These are phyloP conservation scores for Phytophthora kernoviae DNA, from an alignment of 352 stramenopile genomes.

Conservation along the genomic window DNA sequence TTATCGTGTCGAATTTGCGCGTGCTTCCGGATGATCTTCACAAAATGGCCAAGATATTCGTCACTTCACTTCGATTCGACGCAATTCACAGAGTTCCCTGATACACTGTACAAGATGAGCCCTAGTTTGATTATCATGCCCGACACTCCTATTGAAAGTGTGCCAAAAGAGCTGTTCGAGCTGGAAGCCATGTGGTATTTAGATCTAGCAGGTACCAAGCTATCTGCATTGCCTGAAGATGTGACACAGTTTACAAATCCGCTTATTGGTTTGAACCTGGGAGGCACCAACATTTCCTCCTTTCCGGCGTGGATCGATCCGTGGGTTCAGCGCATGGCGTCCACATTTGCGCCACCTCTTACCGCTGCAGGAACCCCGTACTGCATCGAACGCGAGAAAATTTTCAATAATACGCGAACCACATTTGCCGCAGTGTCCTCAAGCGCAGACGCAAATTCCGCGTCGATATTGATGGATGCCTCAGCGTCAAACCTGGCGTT, in stretches of 20 bases:
- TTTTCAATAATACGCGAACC: slow-evolving; percentile 15
- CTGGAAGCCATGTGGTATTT: slow-evolving; percentile 31
- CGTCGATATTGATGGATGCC: slow-evolving; percentile 21
- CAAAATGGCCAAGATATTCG: slow-evolving; percentile 32
- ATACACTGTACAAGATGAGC: slow-evolving; percentile 21
- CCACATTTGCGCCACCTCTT: slow-evolving; percentile 9
- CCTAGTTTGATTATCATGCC: slow-evolving; percentile 24
- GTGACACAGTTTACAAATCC: slow-evolving; percentile 17
- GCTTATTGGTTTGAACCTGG: slow-evolving; percentile 28
- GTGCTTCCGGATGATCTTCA: slow-evolving; percentile 32
- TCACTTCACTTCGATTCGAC: slow-evolving; percentile 28
- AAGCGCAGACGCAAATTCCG: background rate
- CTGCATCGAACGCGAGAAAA: slow-evolving; percentile 16
- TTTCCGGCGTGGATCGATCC: slow-evolving; percentile 33
- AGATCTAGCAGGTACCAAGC: slow-evolving; percentile 23
- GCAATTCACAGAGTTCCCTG: slow-evolving; percentile 29
- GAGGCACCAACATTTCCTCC: slow-evolving; percentile 25
- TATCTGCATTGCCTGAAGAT: slow-evolving; percentile 23
- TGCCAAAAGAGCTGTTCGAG: slow-evolving; percentile 31
- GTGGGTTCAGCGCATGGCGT: slow-evolving; percentile 19
- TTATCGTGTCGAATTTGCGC: slow-evolving; percentile 31
- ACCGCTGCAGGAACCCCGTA: slow-evolving; percentile 24
- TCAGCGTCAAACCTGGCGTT: slow-evolving; percentile 13
- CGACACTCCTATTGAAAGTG: slow-evolving; percentile 18
- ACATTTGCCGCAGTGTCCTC: slow-evolving; percentile 5